Conservation (phyloP, 1,139 yeast genomes). For the Protomyces arabidopsidicola region DNA sequence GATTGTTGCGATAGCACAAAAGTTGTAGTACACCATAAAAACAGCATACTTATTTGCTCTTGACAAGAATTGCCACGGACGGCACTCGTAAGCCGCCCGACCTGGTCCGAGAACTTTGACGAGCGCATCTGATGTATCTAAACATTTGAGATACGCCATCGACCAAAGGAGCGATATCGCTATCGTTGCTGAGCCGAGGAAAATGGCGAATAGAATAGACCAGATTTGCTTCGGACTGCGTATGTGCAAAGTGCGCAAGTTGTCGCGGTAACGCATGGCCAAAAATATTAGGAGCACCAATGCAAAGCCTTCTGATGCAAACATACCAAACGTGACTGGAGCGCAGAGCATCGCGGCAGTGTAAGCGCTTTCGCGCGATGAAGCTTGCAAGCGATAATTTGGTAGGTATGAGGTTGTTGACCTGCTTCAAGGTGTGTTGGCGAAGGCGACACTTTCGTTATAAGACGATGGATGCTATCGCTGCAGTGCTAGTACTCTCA, state of each 20-base stretch:
- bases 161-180: constrained; percentile 11
- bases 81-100: not conserved
- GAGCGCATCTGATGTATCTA: constrained; percentile 15
- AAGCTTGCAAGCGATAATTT: too few relatives aligned
- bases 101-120: not conserved
- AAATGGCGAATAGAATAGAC: constrained; percentile 13
- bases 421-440: too few relatives aligned
- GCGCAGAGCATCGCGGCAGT: constrained; percentile 1
- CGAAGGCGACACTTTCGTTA: too few relatives aligned
- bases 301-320: not conserved
- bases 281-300: not conserved
- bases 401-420: too few relatives aligned
- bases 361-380: too few relatives aligned
- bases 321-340: constrained; percentile 3
- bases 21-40: constrained; percentile 1
- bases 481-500: too few relatives aligned
- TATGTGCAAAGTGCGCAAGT: constrained; percentile 5
- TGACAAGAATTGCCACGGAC: not conserved
- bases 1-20: not conserved
- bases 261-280: constrained; percentile 17
- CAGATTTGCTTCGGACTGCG: constrained; percentile 9
- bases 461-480: too few relatives aligned
- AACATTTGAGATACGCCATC: constrained; percentile 13
- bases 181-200: constrained; percentile 2
- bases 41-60: not conserved